These are phyloP conservation scores for Wickerhamiella hasegawae DNA, from an alignment of 805 yeast genomes.

Conservation along the genomic window DNA sequence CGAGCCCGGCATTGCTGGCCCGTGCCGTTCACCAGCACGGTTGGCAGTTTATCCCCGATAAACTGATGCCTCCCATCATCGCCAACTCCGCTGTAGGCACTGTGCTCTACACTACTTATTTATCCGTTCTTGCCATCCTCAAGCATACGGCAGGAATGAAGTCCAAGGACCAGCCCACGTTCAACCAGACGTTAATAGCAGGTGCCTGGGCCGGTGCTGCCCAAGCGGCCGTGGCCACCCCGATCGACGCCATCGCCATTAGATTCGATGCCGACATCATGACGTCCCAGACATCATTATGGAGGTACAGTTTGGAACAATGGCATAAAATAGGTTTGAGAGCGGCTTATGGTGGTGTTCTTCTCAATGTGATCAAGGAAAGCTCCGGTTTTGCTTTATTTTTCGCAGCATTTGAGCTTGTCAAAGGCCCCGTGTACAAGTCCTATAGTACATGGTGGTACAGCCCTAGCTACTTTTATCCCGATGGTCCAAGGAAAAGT, in stretches of 20 bases:
- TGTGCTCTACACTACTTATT: slow-evolving; percentile 69
- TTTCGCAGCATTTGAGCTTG: slow-evolving; percentile 63
- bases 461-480: slow-evolving; percentile 15
- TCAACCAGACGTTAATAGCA: slow-evolving; percentile 37
- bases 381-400: slow-evolving; percentile 69
- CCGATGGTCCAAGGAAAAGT: slow-evolving; percentile 17
- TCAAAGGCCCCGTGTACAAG: slow-evolving; percentile 36
- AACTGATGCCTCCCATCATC: slow-evolving; percentile 69
- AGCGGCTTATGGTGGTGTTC: slow-evolving; percentile 83
- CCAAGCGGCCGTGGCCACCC: slow-evolving; percentile 86
- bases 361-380: slow-evolving; percentile 65
- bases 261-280: slow-evolving; percentile 66
- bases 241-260: slow-evolving; percentile 79
- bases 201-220: slow-evolving; percentile 77
- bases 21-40: slow-evolving; percentile 64
- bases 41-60: slow-evolving; percentile 74
- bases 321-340: slow-evolving; percentile 56
- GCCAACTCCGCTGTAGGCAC: slow-evolving; percentile 86
- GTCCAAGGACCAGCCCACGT: slow-evolving; percentile 30
- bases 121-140: slow-evolving; percentile 24
- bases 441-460: slow-evolving; percentile 18
- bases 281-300: slow-evolving; percentile 53
- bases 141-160: slow-evolving; percentile 10
- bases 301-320: slow-evolving; percentile 61
- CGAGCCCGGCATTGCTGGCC: slow-evolving; percentile 57